phyloP scores from a whole-genome alignment of 2,329 filamentous ascomycete species.

The Chalara sp. region DNA sequence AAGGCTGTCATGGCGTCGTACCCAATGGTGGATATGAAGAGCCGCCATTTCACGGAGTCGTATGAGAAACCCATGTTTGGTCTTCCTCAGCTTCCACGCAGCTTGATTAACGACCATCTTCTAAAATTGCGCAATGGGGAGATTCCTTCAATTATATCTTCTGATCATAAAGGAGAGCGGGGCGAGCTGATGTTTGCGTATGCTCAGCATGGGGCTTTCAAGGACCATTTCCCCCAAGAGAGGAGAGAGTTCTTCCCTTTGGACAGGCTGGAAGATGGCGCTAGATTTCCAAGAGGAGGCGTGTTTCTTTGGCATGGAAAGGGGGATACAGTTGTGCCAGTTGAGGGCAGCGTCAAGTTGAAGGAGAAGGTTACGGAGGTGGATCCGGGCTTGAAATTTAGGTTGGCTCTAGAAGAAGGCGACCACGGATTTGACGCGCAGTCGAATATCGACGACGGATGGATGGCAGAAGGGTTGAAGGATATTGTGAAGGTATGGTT shows the following conservation, averaged over 20 bases:
- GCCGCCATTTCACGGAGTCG: neutral
- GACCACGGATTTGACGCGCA: neutral
- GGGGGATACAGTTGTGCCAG: constrained; percentile 9
- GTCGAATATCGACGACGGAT: neutral
- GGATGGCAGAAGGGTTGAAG: neutral
- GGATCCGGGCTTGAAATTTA: neutral
- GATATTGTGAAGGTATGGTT: neutral
- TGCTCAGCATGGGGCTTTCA: neutral
- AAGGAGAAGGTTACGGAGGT: neutral
- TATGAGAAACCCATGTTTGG: constrained; percentile 1
- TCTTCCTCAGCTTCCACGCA: constrained; percentile 4
- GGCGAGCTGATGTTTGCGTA: too few species aligned
- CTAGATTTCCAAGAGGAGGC: constrained; percentile 4
- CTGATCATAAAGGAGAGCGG: too few species aligned
- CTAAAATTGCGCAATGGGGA: constrained; percentile 4
- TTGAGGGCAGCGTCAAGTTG: constrained; percentile 1
- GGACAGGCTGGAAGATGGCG: constrained; percentile 2
- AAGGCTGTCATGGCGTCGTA: constrained; percentile 11
- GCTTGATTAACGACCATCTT: constrained; percentile 8
- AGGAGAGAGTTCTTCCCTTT: constrained; percentile 1
- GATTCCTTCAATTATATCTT: neutral
- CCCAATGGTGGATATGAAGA: constrained; percentile 5
- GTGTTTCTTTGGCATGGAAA: constrained; percentile 8
- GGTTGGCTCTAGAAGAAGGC: neutral
- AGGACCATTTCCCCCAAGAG: neutral